These are phyloP conservation scores for Colletotrichum kahawae DNA, from an alignment of 2,329 filamentous ascomycete species.

Conservation along the genomic window DNA sequence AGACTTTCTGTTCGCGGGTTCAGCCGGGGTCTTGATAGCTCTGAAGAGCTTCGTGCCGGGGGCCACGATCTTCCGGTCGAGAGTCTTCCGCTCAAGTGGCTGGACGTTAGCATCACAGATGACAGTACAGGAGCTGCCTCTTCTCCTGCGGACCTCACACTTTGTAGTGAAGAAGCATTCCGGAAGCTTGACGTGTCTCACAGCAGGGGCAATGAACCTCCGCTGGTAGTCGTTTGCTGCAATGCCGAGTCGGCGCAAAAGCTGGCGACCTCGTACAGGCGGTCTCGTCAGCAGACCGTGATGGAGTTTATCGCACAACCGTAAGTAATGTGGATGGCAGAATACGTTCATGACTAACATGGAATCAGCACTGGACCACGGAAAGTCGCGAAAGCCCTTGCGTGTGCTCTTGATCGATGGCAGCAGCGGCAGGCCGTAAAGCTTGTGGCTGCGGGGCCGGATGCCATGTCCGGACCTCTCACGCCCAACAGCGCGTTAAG, in stretches of 20 bases:
- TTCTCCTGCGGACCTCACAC: conserved; percentile 25
- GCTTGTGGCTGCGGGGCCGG: neutral
- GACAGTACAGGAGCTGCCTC: neutral
- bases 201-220: conserved; percentile 20
- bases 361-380: conserved; percentile 15
- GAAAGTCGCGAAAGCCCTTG: conserved; percentile 25
- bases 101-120: conserved; percentile 32
- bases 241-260: conserved; percentile 24
- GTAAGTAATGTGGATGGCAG: conserved; percentile 1
- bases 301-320: conserved; percentile 27
- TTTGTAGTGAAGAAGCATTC: conserved; percentile 33
- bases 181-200: conserved; percentile 8
- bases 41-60: conserved; percentile 22
- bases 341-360: neutral
- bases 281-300: neutral
- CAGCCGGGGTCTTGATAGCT: conserved; percentile 27
- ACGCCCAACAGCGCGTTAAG: neutral
- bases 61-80: conserved; percentile 26
- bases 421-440: conserved; percentile 2
- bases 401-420: conserved; percentile 20
- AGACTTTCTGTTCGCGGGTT: conserved; percentile 1
- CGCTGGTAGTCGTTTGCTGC: conserved; percentile 23
- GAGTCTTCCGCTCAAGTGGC: conserved; percentile 33
- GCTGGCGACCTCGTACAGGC: conserved; percentile 6
- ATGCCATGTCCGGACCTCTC: neutral